phyloP scores from a whole-genome alignment of 2,329 filamentous ascomycete genomes.

The Capronia coronata region DNA sequence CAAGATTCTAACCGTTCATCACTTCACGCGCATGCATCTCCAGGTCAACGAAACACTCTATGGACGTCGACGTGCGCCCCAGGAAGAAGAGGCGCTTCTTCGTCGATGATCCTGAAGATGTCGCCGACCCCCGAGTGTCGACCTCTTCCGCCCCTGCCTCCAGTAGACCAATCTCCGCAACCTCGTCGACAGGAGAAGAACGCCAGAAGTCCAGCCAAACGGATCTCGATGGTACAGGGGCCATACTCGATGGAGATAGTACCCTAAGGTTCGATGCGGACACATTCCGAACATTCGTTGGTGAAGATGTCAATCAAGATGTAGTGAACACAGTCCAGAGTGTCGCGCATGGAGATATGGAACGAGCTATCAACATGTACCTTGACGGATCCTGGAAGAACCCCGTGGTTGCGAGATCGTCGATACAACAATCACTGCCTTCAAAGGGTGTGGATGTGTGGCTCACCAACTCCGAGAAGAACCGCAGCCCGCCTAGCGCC shows the following conservation, averaged over 20 bases:
- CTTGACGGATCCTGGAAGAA: constrained; percentile 57
- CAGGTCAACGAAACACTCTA: constrained; percentile 2
- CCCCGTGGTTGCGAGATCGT: neutral
- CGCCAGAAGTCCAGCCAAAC: constrained; percentile 19
- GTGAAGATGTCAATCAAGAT: constrained; percentile 42
- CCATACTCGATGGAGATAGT: constrained; percentile 2
- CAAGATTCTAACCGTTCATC: constrained; percentile 1
- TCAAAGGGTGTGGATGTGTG: constrained; percentile 16
- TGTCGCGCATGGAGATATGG: constrained; percentile 48
- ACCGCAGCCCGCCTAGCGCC: neutral
- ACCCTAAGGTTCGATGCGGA: constrained; percentile 47
- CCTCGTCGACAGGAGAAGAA: constrained; percentile 14
- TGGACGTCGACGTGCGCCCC: constrained; percentile 48
- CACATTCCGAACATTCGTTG: constrained; percentile 54
- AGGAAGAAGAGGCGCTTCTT: constrained; percentile 60
- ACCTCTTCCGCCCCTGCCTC: constrained; percentile 31
- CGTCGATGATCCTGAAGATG: constrained; percentile 42
- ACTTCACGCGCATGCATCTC: neutral
- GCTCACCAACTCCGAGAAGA: constrained; percentile 5
- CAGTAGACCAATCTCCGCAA: constrained; percentile 28
- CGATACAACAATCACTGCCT: constrained; percentile 1
- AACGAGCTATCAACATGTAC: constrained; percentile 58
- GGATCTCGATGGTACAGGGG: constrained; percentile 13
- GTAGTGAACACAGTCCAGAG: constrained; percentile 45
- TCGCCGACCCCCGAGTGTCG: constrained; percentile 27